Base-by-base conservation (phyloP, 1,284 basidiomycete genomes). In the Singerocomus rubriflavus region DNA sequence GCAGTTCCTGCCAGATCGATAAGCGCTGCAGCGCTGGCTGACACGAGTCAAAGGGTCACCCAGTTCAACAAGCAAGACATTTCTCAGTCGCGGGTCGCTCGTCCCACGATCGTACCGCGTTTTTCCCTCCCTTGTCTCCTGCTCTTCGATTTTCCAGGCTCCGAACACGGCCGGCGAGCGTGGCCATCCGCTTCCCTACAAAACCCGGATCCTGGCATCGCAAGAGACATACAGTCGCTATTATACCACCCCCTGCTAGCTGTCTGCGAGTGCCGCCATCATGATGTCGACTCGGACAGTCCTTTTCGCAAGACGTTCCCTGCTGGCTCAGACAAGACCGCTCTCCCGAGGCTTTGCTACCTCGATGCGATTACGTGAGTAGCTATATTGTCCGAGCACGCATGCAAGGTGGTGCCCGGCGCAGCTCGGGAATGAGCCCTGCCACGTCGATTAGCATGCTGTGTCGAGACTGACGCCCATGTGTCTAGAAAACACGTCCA, bases 401-500 rank as follows among this genome's bases (percentile, higher is more conserved):
- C 30, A 6, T 21, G 21, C 21, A 21, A 21, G 21, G n/a, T 44
- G 37, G 44, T 44, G 31, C 35, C 33, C 45, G 51, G 51, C 40
- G 31, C 39, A 43, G 47, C 29, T 27, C 49, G 49, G 49, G 45
- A 10, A 41, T 7, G 2, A 14, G 27, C 9, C 9, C 34, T 33
- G n/a, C 25, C 21, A 21, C 21, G 21, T 21, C 21, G 21, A 21
- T 21, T 21, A 21, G 4, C 21, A 21, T 21, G 21, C 21, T 21
- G 21, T 11, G 13, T 38, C 13, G 13, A 21, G 14, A 26, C 44
- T 66, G 43, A 64, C 43, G 8, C 26, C 6, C 16, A 6, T 49
- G 16, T 32, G 38, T 29, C 13, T 38, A 71, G 66, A 63, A 50
- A 64, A 57, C 42, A 45, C 53, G 11, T 55, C 71, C 54, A 88